Evolutionary conservation across 1,284 basidiomycete genomes (phyloP), one percentile per base, ranked within the genome.

Genomic region (Irpex sp.): DNA sequence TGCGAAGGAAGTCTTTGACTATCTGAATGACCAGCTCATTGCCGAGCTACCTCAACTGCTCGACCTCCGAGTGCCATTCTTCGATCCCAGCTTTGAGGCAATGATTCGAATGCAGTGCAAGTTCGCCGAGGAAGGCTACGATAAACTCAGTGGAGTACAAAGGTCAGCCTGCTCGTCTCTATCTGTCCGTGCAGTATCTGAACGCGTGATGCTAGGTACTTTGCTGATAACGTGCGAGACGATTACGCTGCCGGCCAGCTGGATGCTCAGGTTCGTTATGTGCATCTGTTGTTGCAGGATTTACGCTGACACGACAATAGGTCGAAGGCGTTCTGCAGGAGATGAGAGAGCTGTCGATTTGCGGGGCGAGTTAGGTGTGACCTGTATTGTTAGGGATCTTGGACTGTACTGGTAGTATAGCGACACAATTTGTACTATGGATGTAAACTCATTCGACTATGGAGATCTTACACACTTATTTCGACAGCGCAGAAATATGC

Each of bases 31-130:
- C 37, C 96, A 98, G 72, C 86, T 98, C 68, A 91, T 97, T 70
- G 76, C 83, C 34, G 97, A 99, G 72, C 82, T 99, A 5, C 97
- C 97, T 0, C 88, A 97, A 70, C 79, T 99, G 34, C 86, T 99
- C 57, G 96, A 98, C 71, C 86, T 98, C 26, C 91, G 97, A 44
- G 91, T 99, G 51, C 97, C 97, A 5, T 99, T 95, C 81, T 93
- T 99, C 66, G 97, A 99, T 76, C 97, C 97, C 1, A 96, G 93
- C 68, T 98, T 99, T 75, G 97, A 99, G 77, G 94, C 97, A 38
- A 98, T 99, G 97, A 94, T 98, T 70, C 86, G 97, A 51, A 94
- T 97, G 85, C 97, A 99, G 76, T 87, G 93, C 73, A 95, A 96
- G 72, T 98, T 98, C 72, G 95, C 96, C 1, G 93, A 98, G 75